A percentile compares a stretch with the other conserved stretches of the same genome.
Evolutionary conservation across 1,284 basidiomycete species (phyloP).

Genomic region (Rhodotorula sp.): DNA sequence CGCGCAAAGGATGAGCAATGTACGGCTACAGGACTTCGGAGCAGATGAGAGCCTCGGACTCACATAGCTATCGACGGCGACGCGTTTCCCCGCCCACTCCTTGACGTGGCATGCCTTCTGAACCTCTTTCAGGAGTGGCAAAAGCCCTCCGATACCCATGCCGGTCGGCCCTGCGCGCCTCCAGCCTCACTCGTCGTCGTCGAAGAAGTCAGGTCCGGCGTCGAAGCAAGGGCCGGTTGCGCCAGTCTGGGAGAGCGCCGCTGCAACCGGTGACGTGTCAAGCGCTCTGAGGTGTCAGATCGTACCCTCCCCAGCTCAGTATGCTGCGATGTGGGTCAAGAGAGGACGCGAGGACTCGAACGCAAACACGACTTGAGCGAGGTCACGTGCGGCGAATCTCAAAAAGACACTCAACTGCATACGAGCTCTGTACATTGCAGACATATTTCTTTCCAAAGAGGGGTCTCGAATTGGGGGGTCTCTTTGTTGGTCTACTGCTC

Average conservation of each 20-base stretch:
- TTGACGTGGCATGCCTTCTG: slow-evolving; percentile 74
- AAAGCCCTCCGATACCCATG: slow-evolving; percentile 69
- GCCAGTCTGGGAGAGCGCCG: background rate
- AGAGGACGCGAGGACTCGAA: background rate
- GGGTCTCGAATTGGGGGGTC: too few species aligned
- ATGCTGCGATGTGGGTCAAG: too few species aligned
- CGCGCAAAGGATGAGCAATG: slow-evolving; percentile 51
- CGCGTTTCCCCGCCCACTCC: slow-evolving; percentile 60
- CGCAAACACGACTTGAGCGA: background rate
- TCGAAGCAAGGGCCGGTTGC: background rate
- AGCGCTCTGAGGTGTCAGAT: too few species aligned
- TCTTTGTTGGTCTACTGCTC: too few species aligned
- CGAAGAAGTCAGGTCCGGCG: background rate
- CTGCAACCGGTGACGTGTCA: too few species aligned
- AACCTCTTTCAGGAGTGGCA: slow-evolving; percentile 89
- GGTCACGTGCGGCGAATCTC: slow-evolving; percentile 43
- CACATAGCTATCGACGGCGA: slow-evolving; percentile 41
- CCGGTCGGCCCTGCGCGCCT: background rate
- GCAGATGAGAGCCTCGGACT: slow-evolving; percentile 7
- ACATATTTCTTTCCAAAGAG: too few species aligned
- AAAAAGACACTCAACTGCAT: background rate
- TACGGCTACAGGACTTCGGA: background rate
- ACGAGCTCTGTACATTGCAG: too few species aligned
- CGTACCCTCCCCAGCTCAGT: too few species aligned
- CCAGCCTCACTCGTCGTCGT: background rate